A percentile compares a stretch with the other conserved stretches of the same genome.
Evolutionary conservation across 169 alveolate genomes (phyloP).

Genomic region (Cyclospora cayetanensis): DNA sequence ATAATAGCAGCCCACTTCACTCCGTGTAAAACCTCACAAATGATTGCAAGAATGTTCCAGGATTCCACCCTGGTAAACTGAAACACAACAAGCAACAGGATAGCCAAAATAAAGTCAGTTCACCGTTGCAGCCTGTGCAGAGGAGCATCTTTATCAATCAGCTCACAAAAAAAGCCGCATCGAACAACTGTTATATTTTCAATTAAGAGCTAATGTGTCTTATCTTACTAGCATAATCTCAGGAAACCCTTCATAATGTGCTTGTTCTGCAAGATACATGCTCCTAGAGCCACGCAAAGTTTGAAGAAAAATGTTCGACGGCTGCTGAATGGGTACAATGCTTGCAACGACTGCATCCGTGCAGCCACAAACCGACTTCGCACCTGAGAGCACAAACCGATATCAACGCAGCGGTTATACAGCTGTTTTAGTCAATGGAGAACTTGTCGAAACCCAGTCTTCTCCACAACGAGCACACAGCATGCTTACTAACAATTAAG

Average conservation of each 20-base stretch:
- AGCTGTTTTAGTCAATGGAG: too few species aligned
- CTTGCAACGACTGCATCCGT: slow-evolving; percentile 41
- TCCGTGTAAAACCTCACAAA: background rate
- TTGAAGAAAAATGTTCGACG: slow-evolving; percentile 44
- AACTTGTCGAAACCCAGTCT: too few species aligned
- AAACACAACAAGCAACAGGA: background rate
- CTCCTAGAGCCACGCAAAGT: slow-evolving; percentile 46
- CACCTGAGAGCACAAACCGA: slow-evolving; percentile 19
- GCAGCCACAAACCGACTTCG: slow-evolving; percentile 49
- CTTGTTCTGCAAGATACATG: slow-evolving; percentile 41
- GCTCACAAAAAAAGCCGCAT: too few species aligned
- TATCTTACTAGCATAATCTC: slow-evolving; percentile 34
- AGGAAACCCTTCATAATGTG: slow-evolving; percentile 9
- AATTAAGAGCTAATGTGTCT: too few species aligned
- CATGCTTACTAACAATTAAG: too few species aligned
- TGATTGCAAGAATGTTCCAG: slow-evolving; percentile 33
- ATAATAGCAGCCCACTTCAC: too few species aligned
- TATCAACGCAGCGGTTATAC: background rate
- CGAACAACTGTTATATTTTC: too few species aligned
- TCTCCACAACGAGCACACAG: too few species aligned
- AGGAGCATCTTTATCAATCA: too few species aligned
- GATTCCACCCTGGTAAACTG: slow-evolving; percentile 25
- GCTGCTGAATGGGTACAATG: slow-evolving; percentile 33
- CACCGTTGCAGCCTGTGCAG: too few species aligned
- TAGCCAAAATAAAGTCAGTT: too few species aligned